Base-by-base conservation (phyloP, 2,329 filamentous ascomycete genomes). In the Colletotrichum destructivum region DNA sequence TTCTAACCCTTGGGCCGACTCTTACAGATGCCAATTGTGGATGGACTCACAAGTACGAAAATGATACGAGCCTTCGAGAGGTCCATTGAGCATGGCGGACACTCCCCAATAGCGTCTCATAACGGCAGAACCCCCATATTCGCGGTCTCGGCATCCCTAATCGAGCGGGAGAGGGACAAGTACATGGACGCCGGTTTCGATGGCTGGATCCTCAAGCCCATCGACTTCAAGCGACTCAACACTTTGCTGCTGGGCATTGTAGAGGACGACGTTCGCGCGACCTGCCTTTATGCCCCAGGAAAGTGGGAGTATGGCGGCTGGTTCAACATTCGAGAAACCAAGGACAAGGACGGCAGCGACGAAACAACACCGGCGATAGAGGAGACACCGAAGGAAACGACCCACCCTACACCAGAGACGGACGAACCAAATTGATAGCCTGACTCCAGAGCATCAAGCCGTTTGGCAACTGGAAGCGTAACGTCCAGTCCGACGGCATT, bases 121-220 rank as follows among this genome's bases (percentile, higher is more conserved):
- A 93, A 94, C 63, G 88, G 90, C 31, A 88, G 92, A 42, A 87
- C 95, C 2, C 94, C 95, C 0, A 92, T 97, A 62, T 94, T 98
- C 75, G 95, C 94, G 0, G 94, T 97, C 0, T 97, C 94, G 0
- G 94, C 95, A 9, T 96, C 94, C 0, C 84, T 97, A 1, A 78
- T 93, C 1, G 95, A 97, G 79, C 88, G 86, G 21, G 88, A 95
- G 55, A 88, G 84, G 62, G 85, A 91, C 51, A 88, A 82, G 0
- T 98, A 97, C 75, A 88, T 94, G 54, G 87, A 93, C 55, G 90
- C 91, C 8, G 95, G 95, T 0, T 97, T 97, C 75, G 94, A 97
- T 75, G 95, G 93, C 31, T 97, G 94, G 94, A 95, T 98, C 35
- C 84, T 97, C 69, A 97, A 97, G 77, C 94, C 94, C 0, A 93